A percentile compares a stretch with the other conserved stretches of the same genome.
phyloP scores from a whole-genome alignment of 495 filamentous ascomycete species.

The Collariella sp. region DNA sequence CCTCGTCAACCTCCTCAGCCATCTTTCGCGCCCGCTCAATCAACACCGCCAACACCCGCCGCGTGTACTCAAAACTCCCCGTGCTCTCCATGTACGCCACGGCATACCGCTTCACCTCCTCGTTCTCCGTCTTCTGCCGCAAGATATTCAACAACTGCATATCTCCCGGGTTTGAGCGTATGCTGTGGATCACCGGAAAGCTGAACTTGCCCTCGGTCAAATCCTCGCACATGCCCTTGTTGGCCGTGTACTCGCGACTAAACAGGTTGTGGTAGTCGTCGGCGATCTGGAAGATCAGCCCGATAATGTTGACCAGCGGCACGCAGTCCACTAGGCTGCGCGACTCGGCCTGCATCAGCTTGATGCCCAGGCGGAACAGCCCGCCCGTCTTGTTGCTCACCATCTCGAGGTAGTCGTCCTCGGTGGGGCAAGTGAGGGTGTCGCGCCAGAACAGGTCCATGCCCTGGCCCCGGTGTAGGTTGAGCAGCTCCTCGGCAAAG shows the following conservation, averaged over 20 bases:
- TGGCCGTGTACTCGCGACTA: conserved; percentile 62
- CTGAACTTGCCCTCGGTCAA: conserved; percentile 97
- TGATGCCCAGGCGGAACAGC: conserved; percentile 86
- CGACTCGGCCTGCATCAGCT: conserved; percentile 92
- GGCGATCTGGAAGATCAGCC: conserved; percentile 90
- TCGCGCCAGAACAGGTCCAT: conserved; percentile 99
- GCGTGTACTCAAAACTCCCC: conserved; percentile 81
- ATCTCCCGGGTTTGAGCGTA: conserved; percentile 70
- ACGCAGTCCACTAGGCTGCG: conserved; percentile 59
- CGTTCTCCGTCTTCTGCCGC: conserved; percentile 76
- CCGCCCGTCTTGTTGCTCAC: conserved; percentile 97
- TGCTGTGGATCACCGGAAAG: conserved; percentile 92
- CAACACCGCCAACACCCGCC: conserved; percentile 58
- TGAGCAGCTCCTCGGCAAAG: conserved; percentile 81
- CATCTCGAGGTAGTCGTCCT: conserved; percentile 98
- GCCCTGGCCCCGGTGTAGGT: conserved; percentile 91
- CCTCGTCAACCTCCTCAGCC: conserved; percentile 59
- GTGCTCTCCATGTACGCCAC: conserved; percentile 86
- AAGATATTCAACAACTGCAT: conserved; percentile 84
- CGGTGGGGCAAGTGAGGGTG: conserved; percentile 82
- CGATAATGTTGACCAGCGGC: conserved; percentile 79
- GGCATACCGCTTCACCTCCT: conserved; percentile 85
- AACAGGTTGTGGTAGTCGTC: conserved; percentile 93
- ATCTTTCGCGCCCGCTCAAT: conserved; percentile 55
- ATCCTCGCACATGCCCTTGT: conserved; percentile 95